Base-by-base conservation (phyloP, 768 basidiomycete genomes). In the Strobilomyces echinocephalus region DNA sequence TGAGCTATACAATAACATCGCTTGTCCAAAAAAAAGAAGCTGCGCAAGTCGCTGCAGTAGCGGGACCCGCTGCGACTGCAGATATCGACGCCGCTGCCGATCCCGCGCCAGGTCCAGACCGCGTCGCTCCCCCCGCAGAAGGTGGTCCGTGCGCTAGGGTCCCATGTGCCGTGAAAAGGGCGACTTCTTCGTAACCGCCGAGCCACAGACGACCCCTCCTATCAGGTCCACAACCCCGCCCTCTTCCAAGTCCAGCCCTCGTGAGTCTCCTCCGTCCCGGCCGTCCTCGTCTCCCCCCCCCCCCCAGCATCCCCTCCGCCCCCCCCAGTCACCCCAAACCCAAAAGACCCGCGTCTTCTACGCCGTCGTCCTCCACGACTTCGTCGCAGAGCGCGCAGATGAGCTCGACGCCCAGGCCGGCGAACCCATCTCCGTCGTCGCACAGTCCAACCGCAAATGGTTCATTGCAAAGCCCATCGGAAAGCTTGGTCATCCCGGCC, bases 381-480 rank as follows among this genome's bases (percentile, higher is more conserved):
- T 99, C 61, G 69, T 76, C 12, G 95, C 97, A n/a, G 97, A 99
- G 70, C 82, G 97, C 42, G 81, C 91, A 5, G 97, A 99, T 67
- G 97, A 99, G 65, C 83, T 99, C 43, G 95, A 95, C 56, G 95
- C 95, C 2, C 92, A 88, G 63, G 82, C 86, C 1, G 95, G 95
- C 34, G 97, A 99, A 63, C 80, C 91, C 8, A 91, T 99, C 66
- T 89, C 95, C 16, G 92, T 99, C 55, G 97, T 98, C 52, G 97
- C 97, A 0, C 97, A 98, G 70, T 97, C 95, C n/a, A 99, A 98
- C 66, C 91, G 93, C 59, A 97, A 99, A 70, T 99, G 97, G 97
- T 98, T 97, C 70, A 97, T 99, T 44, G 97, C 97, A 26, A 99
- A 99, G 72, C 93, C 95, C 12, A 99, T 99, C 63, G 93, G 94